Evolutionary conservation across 2,329 filamentous ascomycete species (phyloP), one percentile per base, ranked within the genome.

Genomic region (Triangularia verruculosa): DNA sequence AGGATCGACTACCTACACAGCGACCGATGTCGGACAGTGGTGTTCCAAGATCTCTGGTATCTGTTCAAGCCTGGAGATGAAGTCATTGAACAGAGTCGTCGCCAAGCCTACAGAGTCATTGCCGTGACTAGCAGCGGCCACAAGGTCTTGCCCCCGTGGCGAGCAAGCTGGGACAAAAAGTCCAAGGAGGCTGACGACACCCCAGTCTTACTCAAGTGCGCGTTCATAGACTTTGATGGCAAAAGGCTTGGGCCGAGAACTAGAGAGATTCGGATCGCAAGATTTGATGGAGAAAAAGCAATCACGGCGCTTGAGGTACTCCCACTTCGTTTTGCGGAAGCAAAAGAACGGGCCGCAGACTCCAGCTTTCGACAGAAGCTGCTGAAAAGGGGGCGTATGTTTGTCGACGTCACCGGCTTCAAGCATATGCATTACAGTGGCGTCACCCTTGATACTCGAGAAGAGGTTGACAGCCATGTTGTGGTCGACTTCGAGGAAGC

Each of bases 161-260:
- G 58, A 7, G 17, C 32, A 3, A 3, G 20, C 4, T 22, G 13
- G 11, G 15, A n/a, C 28, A 17, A 13, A 17, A 20, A 34, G 2
- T 20, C 15, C 7, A 12, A 12, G 8, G 9, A 34, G 8, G 13
- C 6, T 6, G n/a, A 56, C 17, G 25, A 30, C 13, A 30, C 32
- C 1, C 27, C 56, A 5, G 53, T 70, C 9, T 52, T 57, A 0
- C 34, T 71, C 0, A 15, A 64, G n/a, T 72, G 74, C 59, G 67
- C 72, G n/a, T 69, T 70, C 24, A 67, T 75, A 15, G 69, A 75
- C 59, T 77, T 74, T 59, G 73, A 77, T 34, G 75, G 75, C 0
- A 68, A 67, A 7, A 20, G 58, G 1, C 54, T 75, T 1, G 74
- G 74, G 0, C 75, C 74, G 0, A 71, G 74, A 0, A 11, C 2